Base-by-base conservation (phyloP, 129 eudicot species). In the Erigeron canadensis region DNA sequence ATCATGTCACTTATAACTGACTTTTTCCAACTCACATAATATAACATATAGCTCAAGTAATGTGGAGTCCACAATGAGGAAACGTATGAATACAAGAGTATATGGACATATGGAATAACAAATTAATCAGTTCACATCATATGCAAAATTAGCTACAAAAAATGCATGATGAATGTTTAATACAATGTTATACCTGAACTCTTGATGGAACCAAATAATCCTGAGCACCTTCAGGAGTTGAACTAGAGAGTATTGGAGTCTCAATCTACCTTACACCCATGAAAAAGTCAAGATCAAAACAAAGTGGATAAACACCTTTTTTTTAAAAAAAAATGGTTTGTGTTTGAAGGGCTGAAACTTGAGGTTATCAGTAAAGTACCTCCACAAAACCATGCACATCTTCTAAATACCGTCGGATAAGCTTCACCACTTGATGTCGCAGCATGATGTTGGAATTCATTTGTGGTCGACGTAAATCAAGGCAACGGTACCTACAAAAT, bases 161-260 rank as follows among this genome's bases (percentile, higher is more conserved):
- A 56, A 16, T 61, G 44, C 12, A 12, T 11, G 56, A 4, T 55
- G 10, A 10, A 56, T 7, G n/a, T 22, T 28, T 21, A 16, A 11
- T 17, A 0, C 38, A 48, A 41, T 44, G 44, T 63, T 7, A 34
- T 85, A 94, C 99, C 99, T 94, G 99, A 73, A 94, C 86, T 87
- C 99, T 94, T 55, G 99, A 94, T 34, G 99, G 99, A 68, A 94
- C 99, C 74, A 94, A 69, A 86, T 90, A 94, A 84, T 94, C 99
- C 22, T 97, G 88, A 68, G 99, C 99, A 75, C 99, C 99, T 82
- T 94, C 99, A 21, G 99, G 99, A 79, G 99, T 94, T 17, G 99
- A 94, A 79, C 91, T 88, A 81, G 95, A 90, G 58, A 94, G 97
- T 77, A 94, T 86, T 85, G 99, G 99, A 59, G 99, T 94, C 96